Evolutionary conservation across 2,329 filamentous ascomycete species (phyloP).

Genomic region (Chrysoporthe puriensis): DNA sequence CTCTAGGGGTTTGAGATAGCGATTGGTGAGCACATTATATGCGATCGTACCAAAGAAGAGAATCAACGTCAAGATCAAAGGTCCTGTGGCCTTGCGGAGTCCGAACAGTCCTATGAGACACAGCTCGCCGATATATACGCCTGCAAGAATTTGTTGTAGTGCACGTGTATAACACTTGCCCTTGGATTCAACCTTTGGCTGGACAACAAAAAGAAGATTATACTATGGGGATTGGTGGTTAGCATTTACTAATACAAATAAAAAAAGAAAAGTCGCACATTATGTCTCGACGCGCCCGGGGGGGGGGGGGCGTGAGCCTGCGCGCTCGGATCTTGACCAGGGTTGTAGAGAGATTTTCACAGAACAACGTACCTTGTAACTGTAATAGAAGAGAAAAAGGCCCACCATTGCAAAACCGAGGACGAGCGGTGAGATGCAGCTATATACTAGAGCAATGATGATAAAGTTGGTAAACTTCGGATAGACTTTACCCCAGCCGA

Average conservation of each 20-base stretch:
- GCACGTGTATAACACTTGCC: slow-evolving; percentile 87
- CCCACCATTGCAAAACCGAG: slow-evolving; percentile 79
- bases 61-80: slow-evolving; percentile 18
- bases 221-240: slow-evolving; percentile 48
- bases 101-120: slow-evolving; percentile 83
- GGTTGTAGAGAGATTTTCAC: not conserved
- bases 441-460: slow-evolving; percentile 76
- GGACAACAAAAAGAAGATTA: slow-evolving; percentile 81
- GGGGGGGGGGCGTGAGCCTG: not conserved
- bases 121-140: slow-evolving; percentile 78
- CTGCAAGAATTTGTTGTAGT: slow-evolving; percentile 82
- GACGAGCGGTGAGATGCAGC: slow-evolving; percentile 81
- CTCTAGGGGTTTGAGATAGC: slow-evolving; percentile 27
- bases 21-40: slow-evolving; percentile 25
- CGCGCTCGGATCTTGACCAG: not conserved
- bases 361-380: slow-evolving; percentile 58
- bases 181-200: slow-evolving; percentile 79
- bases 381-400: slow-evolving; percentile 78
- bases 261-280: too few species aligned
- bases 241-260: too few species aligned
- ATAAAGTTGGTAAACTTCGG: slow-evolving; percentile 76
- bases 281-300: not conserved
- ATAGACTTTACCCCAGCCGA: slow-evolving; percentile 78
- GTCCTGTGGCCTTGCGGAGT: slow-evolving; percentile 44
- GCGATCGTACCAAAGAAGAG: slow-evolving; percentile 22